Conservation (phyloP, 345 rosid species). For the Populus nigra region DNA sequence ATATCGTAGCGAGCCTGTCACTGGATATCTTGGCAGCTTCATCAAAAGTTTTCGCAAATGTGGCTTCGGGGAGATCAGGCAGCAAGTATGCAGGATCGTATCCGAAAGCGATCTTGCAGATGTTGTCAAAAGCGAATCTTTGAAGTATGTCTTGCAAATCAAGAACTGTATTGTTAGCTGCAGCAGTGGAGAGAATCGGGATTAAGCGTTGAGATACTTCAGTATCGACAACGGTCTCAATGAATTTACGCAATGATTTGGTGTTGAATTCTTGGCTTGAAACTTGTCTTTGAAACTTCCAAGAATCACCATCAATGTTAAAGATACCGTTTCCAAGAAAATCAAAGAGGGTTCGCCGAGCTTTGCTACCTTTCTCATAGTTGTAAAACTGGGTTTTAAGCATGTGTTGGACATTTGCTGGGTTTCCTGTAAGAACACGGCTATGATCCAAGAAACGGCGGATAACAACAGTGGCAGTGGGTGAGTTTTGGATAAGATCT, state of each 20-base stretch:
- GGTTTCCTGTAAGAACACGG: slow-evolving; percentile 51
- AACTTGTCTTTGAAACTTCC: slow-evolving; percentile 73
- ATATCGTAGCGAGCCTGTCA: slow-evolving; percentile 27
- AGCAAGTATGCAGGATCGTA: slow-evolving; percentile 56
- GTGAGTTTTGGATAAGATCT: slow-evolving; percentile 41
- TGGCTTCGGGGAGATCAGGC: slow-evolving; percentile 39
- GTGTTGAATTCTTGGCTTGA: slow-evolving; percentile 76
- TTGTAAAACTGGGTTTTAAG: slow-evolving; percentile 41
- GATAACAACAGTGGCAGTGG: slow-evolving; percentile 43
- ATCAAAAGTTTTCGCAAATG: slow-evolving; percentile 48
- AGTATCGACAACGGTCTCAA: slow-evolving; percentile 49
- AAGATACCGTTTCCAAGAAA: slow-evolving; percentile 75
- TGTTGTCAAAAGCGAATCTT: slow-evolving; percentile 67
- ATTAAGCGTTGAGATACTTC: slow-evolving; percentile 55
- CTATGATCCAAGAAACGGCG: slow-evolving; percentile 33
- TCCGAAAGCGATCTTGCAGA: slow-evolving; percentile 69
- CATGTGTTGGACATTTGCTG: slow-evolving; percentile 52
- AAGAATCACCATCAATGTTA: slow-evolving; percentile 55
- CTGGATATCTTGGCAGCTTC: slow-evolving; percentile 39
- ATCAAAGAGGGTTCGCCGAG: slow-evolving; percentile 36
- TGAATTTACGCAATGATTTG: slow-evolving; percentile 59
- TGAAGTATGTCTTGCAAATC: slow-evolving; percentile 62
- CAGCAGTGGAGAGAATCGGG: slow-evolving; percentile 49
- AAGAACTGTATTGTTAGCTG: slow-evolving; percentile 23
- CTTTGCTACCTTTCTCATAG: slow-evolving; percentile 51